Evolutionary conservation across 1,139 yeast genomes (phyloP).

Genomic region (Kurtzmaniella quercitrusa): DNA sequence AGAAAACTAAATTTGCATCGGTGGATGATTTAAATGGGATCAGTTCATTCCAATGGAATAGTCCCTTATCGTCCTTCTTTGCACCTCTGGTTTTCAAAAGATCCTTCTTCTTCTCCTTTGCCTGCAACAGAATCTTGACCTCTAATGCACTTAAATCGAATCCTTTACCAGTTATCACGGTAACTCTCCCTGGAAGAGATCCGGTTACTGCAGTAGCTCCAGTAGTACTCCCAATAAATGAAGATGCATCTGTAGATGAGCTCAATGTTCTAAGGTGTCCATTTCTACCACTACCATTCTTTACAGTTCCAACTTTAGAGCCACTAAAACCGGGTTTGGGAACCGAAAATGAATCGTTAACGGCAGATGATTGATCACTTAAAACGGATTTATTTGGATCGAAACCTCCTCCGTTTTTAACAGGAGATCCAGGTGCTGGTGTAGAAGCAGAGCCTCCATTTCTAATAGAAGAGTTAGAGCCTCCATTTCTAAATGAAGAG

Average conservation of each 20-base stretch:
- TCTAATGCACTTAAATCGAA: conserved; percentile 31
- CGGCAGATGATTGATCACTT: background rate
- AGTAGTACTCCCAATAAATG: conserved; percentile 33
- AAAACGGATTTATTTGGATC: background rate
- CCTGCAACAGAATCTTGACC: conserved; percentile 49
- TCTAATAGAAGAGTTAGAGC: background rate
- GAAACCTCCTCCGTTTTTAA: background rate
- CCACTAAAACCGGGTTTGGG: conserved; percentile 15
- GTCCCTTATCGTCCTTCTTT: conserved; percentile 47
- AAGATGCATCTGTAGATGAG: conserved; percentile 24
- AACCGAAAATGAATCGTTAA: conserved; percentile 7
- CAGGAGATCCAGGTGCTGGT: background rate
- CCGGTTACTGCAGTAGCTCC: conserved; percentile 15
- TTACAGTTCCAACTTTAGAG: background rate
- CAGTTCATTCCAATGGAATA: conserved; percentile 60
- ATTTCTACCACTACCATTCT: background rate
- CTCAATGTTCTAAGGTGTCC: conserved; percentile 27
- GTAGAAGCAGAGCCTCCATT: conserved; percentile 2
- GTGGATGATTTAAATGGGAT: conserved; percentile 63
- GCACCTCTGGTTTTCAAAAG: conserved; percentile 61
- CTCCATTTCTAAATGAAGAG: background rate
- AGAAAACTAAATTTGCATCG: conserved; percentile 54
- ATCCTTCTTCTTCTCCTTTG: conserved; percentile 51
- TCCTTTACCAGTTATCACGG: conserved; percentile 41
- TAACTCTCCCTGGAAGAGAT: conserved; percentile 51